A percentile compares a stretch with the other conserved stretches of the same genome.
Conservation (phyloP, 306 rosid species). For the Pterocarpus macrocarpus region DNA sequence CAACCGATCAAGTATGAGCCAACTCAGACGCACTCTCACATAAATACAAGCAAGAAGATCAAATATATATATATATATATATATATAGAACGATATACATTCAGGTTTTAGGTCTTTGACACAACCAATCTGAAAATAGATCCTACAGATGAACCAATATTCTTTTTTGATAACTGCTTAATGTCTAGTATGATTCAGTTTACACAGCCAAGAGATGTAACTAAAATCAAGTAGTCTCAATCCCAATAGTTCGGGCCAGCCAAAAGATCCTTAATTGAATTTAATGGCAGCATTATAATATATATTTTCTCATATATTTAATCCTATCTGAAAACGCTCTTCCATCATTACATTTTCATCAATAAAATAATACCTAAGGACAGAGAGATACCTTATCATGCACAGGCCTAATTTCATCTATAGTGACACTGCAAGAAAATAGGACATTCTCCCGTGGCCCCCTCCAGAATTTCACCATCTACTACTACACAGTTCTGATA, state of each 20-base stretch:
- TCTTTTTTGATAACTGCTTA: conserved; percentile 26
- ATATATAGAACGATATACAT: no score
- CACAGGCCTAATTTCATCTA: no score
- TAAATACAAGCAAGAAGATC: conserved; percentile 12
- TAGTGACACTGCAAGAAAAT: no score
- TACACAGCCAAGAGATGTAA: conserved; percentile 9
- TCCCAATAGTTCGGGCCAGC: background rate
- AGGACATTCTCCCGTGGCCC: no score
- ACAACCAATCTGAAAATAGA: conserved; percentile 25
- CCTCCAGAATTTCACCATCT: no score
- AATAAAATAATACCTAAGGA: background rate
- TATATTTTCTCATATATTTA: background rate
- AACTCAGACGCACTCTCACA: conserved; percentile 16
- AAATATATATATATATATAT: conserved; percentile 1
- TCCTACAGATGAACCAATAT: conserved; percentile 28
- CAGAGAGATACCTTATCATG: background rate
- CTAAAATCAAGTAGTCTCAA: background rate
- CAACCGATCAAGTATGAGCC: conserved; percentile 37
- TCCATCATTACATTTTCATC: background rate
- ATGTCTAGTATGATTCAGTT: background rate
- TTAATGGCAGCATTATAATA: background rate
- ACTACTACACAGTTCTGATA: background rate
- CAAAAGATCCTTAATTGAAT: conserved; percentile 23
- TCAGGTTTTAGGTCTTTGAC: conserved; percentile 10
- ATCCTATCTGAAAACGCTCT: conserved; percentile 4